Percentiles rank a stretch among this genome's conserved stretches.
phyloP scores from a whole-genome alignment of 1,284 basidiomycete species.

The Cryptococcus amylolentus region DNA sequence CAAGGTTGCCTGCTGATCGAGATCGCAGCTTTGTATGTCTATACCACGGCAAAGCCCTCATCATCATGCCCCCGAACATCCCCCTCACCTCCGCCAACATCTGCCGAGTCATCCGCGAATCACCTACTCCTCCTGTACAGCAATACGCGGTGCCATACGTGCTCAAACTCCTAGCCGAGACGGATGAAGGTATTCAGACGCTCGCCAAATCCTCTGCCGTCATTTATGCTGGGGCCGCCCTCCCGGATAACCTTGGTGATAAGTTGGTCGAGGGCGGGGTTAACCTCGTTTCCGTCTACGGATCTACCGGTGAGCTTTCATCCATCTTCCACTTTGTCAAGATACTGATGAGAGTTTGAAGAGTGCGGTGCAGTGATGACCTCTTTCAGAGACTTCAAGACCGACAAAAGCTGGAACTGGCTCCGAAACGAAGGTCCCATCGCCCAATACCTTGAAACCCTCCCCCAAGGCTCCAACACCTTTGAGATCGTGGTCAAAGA shows the following conservation, averaged over 20 bases:
- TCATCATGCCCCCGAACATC: conserved; percentile 57
- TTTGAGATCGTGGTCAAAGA: conserved; percentile 58
- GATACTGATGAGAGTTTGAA: not conserved
- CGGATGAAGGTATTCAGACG: conserved; percentile 52
- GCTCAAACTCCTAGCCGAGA: conserved; percentile 56
- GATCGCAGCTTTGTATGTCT: conserved; percentile 45
- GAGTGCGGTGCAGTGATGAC: conserved; percentile 47
- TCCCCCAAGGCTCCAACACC: conserved; percentile 52
- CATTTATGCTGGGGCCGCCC: conserved; percentile 46
- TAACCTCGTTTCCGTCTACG: conserved; percentile 58
- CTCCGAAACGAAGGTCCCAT: conserved; percentile 51
- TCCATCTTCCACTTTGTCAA: not conserved
- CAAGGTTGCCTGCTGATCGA: not conserved
- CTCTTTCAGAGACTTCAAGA: conserved; percentile 51
- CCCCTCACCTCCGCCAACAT: conserved; percentile 58
- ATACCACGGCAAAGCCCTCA: conserved; percentile 53
- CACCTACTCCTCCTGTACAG: conserved; percentile 42
- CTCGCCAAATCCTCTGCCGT: conserved; percentile 57
- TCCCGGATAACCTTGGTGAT: conserved; percentile 57
- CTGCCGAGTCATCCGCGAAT: conserved; percentile 35
- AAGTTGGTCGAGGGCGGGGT: conserved; percentile 56
- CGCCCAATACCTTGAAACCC: conserved; percentile 53
- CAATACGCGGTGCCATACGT: conserved; percentile 53
- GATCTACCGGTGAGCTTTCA: conserved; percentile 47
- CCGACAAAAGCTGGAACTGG: conserved; percentile 63